Percentiles rank a stretch among this genome's conserved stretches.
Evolutionary conservation across 1,284 basidiomycete species (phyloP).

Genomic region (Ustilago cynodontis): DNA sequence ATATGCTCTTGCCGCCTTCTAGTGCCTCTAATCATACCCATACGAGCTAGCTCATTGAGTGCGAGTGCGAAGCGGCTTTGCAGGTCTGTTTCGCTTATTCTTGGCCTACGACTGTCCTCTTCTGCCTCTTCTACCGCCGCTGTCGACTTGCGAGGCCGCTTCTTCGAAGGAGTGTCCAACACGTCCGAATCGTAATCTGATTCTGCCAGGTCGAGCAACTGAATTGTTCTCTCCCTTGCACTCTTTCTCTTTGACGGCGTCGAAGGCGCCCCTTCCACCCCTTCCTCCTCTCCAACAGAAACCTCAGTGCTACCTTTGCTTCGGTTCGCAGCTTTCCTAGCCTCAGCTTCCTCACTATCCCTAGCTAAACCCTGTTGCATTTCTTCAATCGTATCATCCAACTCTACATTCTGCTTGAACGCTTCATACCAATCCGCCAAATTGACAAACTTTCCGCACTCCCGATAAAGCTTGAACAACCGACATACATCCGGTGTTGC

Average conservation of each 20-base stretch:
- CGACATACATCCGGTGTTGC: slow-evolving; percentile 59
- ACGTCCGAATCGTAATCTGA: slow-evolving; percentile 20
- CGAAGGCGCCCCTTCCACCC: background rate
- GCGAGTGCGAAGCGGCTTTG: slow-evolving; percentile 63
- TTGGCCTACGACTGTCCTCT: background rate
- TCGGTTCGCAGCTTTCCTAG: background rate
- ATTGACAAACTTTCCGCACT: slow-evolving; percentile 64
- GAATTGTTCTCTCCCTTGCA: slow-evolving; percentile 6
- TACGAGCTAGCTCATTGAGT: slow-evolving; percentile 60
- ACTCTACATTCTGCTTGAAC: slow-evolving; percentile 55
- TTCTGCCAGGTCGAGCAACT: slow-evolving; percentile 7
- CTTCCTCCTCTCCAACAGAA: background rate
- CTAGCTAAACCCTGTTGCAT: slow-evolving; percentile 6
- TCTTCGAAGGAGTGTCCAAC: slow-evolving; percentile 25
- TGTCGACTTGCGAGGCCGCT: background rate
- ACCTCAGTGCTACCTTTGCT: background rate
- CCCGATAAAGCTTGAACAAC: slow-evolving; percentile 58
- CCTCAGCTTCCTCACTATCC: slow-evolving; percentile 1
- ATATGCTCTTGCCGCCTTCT: slow-evolving; percentile 62
- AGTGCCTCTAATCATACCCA: slow-evolving; percentile 63
- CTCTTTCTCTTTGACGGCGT: slow-evolving; percentile 20
- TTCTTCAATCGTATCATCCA: slow-evolving; percentile 11
- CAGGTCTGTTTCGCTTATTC: slow-evolving; percentile 21
- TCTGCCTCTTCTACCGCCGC: background rate
- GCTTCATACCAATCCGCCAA: slow-evolving; percentile 66